Conservation (phyloP, 2,329 filamentous ascomycete genomes). For the Calonectria pauciramosa region DNA sequence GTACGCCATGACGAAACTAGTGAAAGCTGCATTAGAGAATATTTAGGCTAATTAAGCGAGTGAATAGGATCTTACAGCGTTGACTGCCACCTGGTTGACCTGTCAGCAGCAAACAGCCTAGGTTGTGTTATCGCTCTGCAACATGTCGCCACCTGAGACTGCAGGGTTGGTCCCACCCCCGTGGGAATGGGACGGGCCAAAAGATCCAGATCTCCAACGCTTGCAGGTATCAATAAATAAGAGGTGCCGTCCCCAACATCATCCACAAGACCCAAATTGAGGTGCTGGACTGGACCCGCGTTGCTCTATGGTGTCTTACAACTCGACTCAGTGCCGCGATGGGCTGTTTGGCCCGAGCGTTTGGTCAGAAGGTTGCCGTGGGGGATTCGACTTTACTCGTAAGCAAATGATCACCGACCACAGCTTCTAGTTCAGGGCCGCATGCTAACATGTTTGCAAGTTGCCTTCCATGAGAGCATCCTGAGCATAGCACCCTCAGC, state of each 20-base stretch:
- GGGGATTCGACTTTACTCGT: slow-evolving; percentile 51
- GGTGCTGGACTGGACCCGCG: not conserved
- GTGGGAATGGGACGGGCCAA: not conserved
- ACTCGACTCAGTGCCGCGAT: slow-evolving; percentile 46
- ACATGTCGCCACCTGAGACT: not conserved
- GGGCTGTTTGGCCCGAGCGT: slow-evolving; percentile 48
- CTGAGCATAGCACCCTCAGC: slow-evolving; percentile 41
- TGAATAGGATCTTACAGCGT: not conserved
- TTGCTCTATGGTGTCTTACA: slow-evolving; percentile 38
- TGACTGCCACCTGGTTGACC: not conserved
- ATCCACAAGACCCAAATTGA: not conserved
- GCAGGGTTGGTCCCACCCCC: not conserved
- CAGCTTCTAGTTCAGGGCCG: not conserved
- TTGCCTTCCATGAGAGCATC: slow-evolving; percentile 49
- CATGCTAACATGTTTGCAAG: slow-evolving; percentile 34
- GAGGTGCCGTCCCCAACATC: not conserved
- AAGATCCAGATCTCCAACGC: not conserved
- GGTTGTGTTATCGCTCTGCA: not conserved
- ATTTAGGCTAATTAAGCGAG: not conserved
- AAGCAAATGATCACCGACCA: not conserved
- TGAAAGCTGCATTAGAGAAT: not conserved
- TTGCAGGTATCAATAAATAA: not conserved
- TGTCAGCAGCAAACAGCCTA: not conserved
- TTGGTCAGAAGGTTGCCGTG: slow-evolving; percentile 46
- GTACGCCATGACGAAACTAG: not conserved